These are phyloP conservation scores for Cadophora gregata DNA, from an alignment of 2,329 filamentous ascomycete species.

Conservation along the genomic window DNA sequence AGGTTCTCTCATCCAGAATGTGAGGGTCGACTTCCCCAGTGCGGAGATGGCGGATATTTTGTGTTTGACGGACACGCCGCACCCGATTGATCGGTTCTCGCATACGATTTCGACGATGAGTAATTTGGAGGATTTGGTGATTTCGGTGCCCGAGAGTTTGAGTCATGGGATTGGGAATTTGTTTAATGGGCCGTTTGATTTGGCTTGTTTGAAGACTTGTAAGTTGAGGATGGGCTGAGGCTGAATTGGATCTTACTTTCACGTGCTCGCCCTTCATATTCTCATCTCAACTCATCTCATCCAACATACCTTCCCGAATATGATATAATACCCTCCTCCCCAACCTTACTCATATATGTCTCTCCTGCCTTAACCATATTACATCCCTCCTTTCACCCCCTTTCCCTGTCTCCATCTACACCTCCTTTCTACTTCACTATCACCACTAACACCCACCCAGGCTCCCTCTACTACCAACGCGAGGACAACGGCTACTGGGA, in stretches of 20 bases:
- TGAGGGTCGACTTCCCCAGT: conserved; percentile 53
- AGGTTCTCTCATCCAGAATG: conserved; percentile 53
- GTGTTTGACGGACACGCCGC: conserved; percentile 44
- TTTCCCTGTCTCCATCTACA: neutral
- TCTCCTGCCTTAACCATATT: too few species aligned
- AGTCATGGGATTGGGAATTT: conserved; percentile 55
- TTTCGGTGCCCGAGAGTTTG: conserved; percentile 52
- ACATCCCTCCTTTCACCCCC: too few species aligned
- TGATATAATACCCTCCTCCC: too few species aligned
- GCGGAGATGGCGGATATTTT: conserved; percentile 51
- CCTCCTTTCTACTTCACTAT: neutral
- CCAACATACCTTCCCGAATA: neutral
- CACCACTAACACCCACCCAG: conserved; percentile 4
- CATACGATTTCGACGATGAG: conserved; percentile 56
- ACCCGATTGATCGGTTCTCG: conserved; percentile 52
- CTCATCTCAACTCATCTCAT: neutral
- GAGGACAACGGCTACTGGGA: conserved; percentile 55
- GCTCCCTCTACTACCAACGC: conserved; percentile 52
- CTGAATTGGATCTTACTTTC: neutral
- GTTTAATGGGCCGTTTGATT: conserved; percentile 57
- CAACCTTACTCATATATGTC: neutral
- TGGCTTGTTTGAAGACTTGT: conserved; percentile 55
- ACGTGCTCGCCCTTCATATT: neutral
- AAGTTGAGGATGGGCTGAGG: conserved; percentile 29
- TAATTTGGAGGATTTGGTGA: conserved; percentile 54